phyloP scores from a whole-genome alignment of 2,329 filamentous ascomycete genomes.

The Verticillium nubilum region DNA sequence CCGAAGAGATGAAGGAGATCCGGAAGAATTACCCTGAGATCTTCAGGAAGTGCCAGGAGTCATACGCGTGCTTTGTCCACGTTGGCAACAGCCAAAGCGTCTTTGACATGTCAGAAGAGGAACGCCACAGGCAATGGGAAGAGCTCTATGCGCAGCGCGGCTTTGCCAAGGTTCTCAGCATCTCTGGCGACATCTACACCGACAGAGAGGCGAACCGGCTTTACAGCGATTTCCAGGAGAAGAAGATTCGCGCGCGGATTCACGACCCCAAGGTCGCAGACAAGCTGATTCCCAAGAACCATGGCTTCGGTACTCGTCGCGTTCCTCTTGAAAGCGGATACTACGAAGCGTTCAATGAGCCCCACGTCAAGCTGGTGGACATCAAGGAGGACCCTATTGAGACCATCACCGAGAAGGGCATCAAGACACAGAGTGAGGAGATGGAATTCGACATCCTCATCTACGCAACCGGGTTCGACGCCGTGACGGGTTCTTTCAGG shows the following conservation, averaged over 20 bases:
- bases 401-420: constrained; percentile 26
- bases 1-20: constrained; percentile 4
- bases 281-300: constrained; percentile 24
- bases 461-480: constrained; percentile 34
- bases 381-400: constrained; percentile 34
- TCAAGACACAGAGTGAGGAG: constrained; percentile 24
- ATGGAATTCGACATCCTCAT: constrained; percentile 29
- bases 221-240: constrained; percentile 20
- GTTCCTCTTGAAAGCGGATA: constrained; percentile 40
- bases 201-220: constrained; percentile 20
- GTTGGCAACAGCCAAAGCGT: constrained; percentile 7
- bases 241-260: constrained; percentile 28
- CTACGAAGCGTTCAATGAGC: constrained; percentile 42
- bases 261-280: constrained; percentile 27
- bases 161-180: constrained; percentile 25
- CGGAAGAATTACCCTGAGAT: constrained; percentile 20
- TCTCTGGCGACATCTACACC: constrained; percentile 18
- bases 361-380: constrained; percentile 40
- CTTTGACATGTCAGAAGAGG: constrained; percentile 20
- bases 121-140: constrained; percentile 18
- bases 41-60: constrained; percentile 19
- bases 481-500: constrained; percentile 14
- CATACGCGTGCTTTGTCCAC: constrained; percentile 19
- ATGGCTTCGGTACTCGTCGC: constrained; percentile 18
- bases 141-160: constrained; percentile 28